A percentile compares a stretch with the other conserved stretches of the same genome.
These are phyloP conservation scores for Lanmaoa rubissima DNA, from an alignment of 768 basidiomycete genomes.

Conservation along the genomic window DNA sequence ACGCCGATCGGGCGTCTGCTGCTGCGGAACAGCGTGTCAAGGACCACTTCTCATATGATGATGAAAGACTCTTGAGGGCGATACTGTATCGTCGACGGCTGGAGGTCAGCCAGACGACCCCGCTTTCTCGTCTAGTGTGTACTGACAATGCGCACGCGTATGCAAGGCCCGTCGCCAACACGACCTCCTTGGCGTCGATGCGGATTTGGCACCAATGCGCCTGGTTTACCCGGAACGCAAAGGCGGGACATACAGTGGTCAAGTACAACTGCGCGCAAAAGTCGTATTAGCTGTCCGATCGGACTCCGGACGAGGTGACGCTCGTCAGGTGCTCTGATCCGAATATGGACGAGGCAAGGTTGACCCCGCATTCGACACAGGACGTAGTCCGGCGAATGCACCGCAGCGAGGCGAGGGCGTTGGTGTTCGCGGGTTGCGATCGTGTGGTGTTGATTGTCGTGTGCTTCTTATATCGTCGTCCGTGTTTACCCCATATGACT, in stretches of 20 bases:
- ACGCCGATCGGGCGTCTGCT: no score
- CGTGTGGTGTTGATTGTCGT: no score
- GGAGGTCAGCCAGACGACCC: no score
- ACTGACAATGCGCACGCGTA: not conserved
- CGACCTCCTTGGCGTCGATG: conserved; percentile 34
- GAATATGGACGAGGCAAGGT: conserved; percentile 32
- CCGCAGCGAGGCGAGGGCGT: conserved; percentile 35
- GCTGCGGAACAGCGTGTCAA: no score
- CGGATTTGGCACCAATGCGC: conserved; percentile 36
- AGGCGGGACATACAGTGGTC: conserved; percentile 21
- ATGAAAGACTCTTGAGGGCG: no score
- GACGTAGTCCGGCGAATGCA: conserved; percentile 23
- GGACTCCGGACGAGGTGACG: conserved; percentile 38
- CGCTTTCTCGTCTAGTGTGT: not conserved
- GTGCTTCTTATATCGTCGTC: no score
- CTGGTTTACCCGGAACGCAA: conserved; percentile 33
- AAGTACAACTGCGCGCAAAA: conserved; percentile 34
- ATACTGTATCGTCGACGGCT: no score
- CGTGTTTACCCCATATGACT: no score
- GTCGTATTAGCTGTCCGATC: conserved; percentile 39
- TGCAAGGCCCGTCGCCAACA: conserved; percentile 34
- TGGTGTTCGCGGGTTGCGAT: conserved; percentile 20
- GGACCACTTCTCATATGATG: no score
- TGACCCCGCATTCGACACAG: conserved; percentile 33
- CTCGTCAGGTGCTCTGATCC: conserved; percentile 46